Evolutionary conservation across 306 rosid genomes (phyloP).

Genomic region (Myrica gale): DNA sequence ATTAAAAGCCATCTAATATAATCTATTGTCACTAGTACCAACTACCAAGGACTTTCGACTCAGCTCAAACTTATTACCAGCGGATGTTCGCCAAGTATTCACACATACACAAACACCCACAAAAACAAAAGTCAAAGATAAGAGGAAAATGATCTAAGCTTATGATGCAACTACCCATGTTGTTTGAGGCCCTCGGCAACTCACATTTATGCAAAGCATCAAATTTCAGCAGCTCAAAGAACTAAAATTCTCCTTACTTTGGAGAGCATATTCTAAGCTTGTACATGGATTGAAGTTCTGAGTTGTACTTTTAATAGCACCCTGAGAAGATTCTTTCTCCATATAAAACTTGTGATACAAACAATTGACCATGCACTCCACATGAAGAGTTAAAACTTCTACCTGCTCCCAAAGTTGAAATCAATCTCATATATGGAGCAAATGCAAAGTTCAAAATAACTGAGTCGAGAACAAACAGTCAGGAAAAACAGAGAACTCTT

Average conservation of each 20-base stretch:
- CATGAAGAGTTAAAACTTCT: neutral
- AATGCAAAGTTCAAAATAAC: neutral
- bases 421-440: neutral
- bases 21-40: neutral
- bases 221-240: too few relatives aligned
- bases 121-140: neutral
- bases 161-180: neutral
- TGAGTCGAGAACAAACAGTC: neutral
- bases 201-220: too few relatives aligned
- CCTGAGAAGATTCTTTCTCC: neutral
- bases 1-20: neutral
- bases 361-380: neutral
- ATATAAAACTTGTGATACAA: neutral
- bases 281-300: neutral
- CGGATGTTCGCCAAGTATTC: neutral
- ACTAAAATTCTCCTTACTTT: too few relatives aligned
- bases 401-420: neutral
- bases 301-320: neutral
- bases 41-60: neutral
- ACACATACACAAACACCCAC: neutral
- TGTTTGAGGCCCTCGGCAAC: neutral
- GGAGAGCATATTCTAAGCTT: neutral
- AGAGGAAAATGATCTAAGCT: neutral
- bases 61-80: neutral
- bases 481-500: neutral